phyloP scores from a whole-genome alignment of 768 basidiomycete genomes.

The Tulasnella sp. region DNA sequence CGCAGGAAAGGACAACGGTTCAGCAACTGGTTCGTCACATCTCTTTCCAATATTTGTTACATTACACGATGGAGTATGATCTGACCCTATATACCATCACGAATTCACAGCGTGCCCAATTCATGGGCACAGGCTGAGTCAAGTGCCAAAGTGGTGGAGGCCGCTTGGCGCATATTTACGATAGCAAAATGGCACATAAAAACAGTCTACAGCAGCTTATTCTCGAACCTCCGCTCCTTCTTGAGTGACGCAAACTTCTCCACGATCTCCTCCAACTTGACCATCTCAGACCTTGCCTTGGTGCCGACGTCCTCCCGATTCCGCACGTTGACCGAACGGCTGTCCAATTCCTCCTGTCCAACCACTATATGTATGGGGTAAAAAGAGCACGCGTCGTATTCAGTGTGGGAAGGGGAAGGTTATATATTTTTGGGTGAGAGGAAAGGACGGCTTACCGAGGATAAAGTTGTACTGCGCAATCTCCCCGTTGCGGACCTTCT shows the following conservation, averaged over 20 bases:
- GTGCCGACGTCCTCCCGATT: slow-evolving; percentile 89
- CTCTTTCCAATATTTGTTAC: no score
- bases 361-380: slow-evolving; percentile 51
- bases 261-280: slow-evolving; percentile 55
- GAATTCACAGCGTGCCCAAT: slow-evolving; percentile 9
- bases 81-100: neutral
- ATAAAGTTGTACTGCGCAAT: slow-evolving; percentile 98
- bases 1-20: slow-evolving; percentile 67
- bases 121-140: neutral
- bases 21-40: slow-evolving; percentile 52
- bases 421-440: no score
- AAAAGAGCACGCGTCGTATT: neutral
- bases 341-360: slow-evolving; percentile 82
- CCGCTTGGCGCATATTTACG: neutral
- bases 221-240: slow-evolving; percentile 39
- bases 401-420: neutral
- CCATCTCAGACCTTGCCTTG: slow-evolving; percentile 67
- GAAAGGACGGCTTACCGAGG: slow-evolving; percentile 69
- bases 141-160: neutral
- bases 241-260: slow-evolving; percentile 65
- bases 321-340: slow-evolving; percentile 82
- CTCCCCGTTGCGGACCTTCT: slow-evolving; percentile 97
- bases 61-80: no score
- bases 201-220: slow-evolving; percentile 25
- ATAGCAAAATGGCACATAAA: neutral